Percentiles rank a stretch among this genome's conserved stretches.
phyloP scores from a whole-genome alignment of 306 rosid genomes.

The Alnus glutinosa region DNA sequence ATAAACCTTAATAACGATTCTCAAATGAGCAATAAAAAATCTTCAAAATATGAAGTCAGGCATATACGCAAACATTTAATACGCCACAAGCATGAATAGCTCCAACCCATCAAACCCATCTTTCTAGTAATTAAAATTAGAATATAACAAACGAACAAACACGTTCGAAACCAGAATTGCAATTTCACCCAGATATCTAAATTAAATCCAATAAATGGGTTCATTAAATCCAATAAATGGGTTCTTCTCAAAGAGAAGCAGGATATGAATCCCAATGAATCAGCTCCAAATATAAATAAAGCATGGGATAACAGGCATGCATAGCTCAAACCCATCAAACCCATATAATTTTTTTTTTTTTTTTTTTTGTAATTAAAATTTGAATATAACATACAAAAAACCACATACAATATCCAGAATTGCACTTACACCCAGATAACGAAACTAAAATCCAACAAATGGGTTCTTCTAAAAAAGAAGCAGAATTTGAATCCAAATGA shows the following conservation, averaged over 20 bases:
- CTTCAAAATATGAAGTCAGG: background rate
- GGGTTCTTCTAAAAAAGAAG: background rate
- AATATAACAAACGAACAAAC: background rate
- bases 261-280: background rate
- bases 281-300: background rate
- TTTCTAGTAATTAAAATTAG: background rate
- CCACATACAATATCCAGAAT: background rate
- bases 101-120: background rate
- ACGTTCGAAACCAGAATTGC: background rate
- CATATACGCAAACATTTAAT: background rate
- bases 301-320: no score
- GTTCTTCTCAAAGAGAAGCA: background rate
- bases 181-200: background rate
- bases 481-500: background rate
- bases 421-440: background rate
- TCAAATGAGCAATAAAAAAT: background rate
- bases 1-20: background rate
- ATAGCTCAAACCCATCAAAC: no score
- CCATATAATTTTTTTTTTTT: no score
- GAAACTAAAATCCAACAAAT: background rate
- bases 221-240: background rate
- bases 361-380: no score
- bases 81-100: background rate
- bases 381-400: background rate
- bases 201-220: background rate